Base-by-base conservation (phyloP, 1,139 yeast species). In the Candida tetrigidarum region DNA sequence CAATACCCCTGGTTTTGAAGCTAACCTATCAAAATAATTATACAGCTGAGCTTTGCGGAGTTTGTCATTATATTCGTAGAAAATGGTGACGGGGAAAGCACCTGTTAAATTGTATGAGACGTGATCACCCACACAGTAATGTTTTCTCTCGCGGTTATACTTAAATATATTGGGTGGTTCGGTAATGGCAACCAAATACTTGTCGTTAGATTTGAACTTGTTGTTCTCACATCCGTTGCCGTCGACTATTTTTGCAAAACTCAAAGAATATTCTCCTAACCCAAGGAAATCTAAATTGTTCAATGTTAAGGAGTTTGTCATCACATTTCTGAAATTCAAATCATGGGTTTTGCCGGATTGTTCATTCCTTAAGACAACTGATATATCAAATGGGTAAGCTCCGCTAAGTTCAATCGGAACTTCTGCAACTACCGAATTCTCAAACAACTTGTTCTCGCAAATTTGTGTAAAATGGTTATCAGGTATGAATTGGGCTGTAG, bases 41-140 rank as follows among this genome's bases (percentile, higher is more conserved):
- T 78, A 65, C 52, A 86, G 83, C 16, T 76, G 76, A 0, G 95
- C 86, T 50, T 71, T 78, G 52, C 86, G 83, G 20, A 67, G 64
- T 35, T 74, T 69, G 3, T 78, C 86, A 54, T 88, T 85, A 67
- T 92, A 92, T 12, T 77, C 78, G 61, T 93, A 93, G 41, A 74
- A 79, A 3, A 95, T 78, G 1, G 76, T 76, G 62, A 89, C 91
- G 20, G 97, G 97, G 0, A 96, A 80, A 3, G 80, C 74, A 4
- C 99, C 99, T 11, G 80, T 79, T 49, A 93, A 65, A 49, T 84
- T 80, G 59, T 89, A 89, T 0, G 86, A 76, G 22, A 93, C 80
- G 52, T 88, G 86, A 50, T 93, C 98, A 3, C 99, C 99, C 30
- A 92, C 97, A 76, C 99, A 93, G 57, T 83, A 86, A 54, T 71